phyloP scores from a whole-genome alignment of 1,284 basidiomycete genomes.

The Cystobasidiaceae sp. region DNA sequence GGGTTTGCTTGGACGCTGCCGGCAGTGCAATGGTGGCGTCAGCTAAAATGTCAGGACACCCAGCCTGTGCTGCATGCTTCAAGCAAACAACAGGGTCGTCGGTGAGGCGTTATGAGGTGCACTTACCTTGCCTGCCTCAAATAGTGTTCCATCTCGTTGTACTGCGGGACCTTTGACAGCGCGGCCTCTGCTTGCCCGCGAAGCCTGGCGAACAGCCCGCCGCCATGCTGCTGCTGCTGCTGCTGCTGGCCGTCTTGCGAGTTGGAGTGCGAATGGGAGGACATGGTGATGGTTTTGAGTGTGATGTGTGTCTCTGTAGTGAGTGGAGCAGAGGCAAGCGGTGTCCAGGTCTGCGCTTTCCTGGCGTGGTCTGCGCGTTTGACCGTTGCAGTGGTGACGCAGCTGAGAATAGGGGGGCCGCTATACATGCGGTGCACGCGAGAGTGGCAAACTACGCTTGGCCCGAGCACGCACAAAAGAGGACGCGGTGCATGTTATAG shows the following conservation, averaged over 20 bases:
- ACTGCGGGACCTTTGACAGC: constrained; percentile 16
- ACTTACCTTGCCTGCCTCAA: constrained; percentile 17
- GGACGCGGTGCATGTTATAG: neutral
- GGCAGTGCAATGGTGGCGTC: neutral
- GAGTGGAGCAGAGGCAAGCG: constrained; percentile 9
- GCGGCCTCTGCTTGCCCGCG: constrained; percentile 5
- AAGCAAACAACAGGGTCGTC: neutral
- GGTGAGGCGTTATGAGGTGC: neutral
- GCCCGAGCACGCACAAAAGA: neutral
- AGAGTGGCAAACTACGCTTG: too few species aligned
- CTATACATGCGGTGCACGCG: too few species aligned
- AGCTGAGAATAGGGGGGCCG: too few species aligned
- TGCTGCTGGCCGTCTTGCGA: neutral
- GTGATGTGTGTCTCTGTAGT: neutral
- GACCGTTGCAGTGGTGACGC: neutral
- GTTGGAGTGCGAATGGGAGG: constrained; percentile 1
- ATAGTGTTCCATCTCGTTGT: constrained; percentile 26
- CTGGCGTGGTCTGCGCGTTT: neutral
- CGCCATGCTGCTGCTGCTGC: neutral
- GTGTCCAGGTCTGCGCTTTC: neutral
- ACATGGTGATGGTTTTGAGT: neutral
- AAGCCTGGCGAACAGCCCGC: constrained; percentile 18
- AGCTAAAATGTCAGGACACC: too few species aligned
- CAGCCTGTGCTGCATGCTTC: too few species aligned
- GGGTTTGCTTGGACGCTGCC: constrained; percentile 9